Conservation (phyloP, 495 filamentous ascomycete genomes). For the Tuber umbilicatum region DNA sequence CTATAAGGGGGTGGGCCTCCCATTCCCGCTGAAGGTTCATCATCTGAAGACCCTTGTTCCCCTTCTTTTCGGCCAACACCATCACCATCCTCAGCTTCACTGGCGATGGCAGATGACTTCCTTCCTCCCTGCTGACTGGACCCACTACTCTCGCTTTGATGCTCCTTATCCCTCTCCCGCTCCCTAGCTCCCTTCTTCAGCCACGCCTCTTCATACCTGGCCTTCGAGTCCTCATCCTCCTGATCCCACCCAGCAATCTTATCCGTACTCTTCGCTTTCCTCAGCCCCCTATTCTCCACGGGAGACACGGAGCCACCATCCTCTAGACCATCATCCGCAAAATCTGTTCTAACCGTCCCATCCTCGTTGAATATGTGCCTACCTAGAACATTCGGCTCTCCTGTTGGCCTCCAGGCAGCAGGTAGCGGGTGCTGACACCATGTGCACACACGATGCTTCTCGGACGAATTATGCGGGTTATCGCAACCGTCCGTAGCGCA, state of each 20-base stretch:
- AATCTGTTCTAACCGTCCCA: background rate
- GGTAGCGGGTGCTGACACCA: constrained; percentile 31
- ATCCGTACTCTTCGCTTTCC: constrained; percentile 21
- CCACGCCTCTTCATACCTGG: constrained; percentile 26
- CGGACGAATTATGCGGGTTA: constrained; percentile 19
- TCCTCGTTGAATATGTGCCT: background rate
- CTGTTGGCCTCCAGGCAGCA: constrained; percentile 19
- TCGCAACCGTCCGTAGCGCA: constrained; percentile 31
- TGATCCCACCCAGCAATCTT: constrained; percentile 31
- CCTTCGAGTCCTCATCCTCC: constrained; percentile 24
- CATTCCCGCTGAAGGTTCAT: background rate
- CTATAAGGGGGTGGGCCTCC: background rate
- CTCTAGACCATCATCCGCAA: constrained; percentile 19
- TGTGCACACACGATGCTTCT: constrained; percentile 33
- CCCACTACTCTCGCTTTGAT: constrained; percentile 11
- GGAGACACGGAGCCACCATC: constrained; percentile 5
- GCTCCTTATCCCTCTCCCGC: constrained; percentile 19
- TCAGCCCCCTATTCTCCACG: constrained; percentile 16
- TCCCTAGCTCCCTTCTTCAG: constrained; percentile 28
- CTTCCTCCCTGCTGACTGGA: background rate
- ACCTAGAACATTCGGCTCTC: constrained; percentile 11
- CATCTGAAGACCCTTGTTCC: background rate
- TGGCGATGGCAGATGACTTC: background rate
- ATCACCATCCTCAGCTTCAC: constrained; percentile 19
- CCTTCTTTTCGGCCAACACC: background rate